These are phyloP conservation scores for Acorus calamus DNA, from an alignment of 106 monocot species.

Conservation along the genomic window DNA sequence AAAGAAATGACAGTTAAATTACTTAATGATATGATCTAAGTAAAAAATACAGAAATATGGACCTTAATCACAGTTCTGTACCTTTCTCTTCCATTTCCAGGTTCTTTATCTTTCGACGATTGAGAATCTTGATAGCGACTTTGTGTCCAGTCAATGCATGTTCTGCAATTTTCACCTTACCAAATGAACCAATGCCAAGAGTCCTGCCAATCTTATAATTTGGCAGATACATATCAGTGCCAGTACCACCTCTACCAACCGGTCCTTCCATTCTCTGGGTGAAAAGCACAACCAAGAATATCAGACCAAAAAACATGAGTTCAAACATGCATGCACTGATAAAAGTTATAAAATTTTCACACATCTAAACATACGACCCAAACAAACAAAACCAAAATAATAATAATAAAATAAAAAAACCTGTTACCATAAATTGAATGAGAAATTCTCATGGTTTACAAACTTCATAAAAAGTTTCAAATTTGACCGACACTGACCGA, in stretches of 20 bases:
- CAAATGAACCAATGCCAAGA: constrained; percentile 48
- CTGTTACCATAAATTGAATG: too few species aligned
- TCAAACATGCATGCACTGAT: too few species aligned
- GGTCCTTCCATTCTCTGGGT: constrained; percentile 8
- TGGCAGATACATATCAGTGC: constrained; percentile 22
- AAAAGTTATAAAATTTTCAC: too few species aligned
- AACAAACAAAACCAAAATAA: too few species aligned
- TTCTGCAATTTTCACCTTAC: constrained; percentile 48
- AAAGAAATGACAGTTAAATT: not conserved
- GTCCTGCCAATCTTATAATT: constrained; percentile 46
- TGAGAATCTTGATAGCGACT: constrained; percentile 24
- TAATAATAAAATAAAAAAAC: too few species aligned
- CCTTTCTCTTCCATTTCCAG: constrained; percentile 56
- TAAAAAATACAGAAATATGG: not conserved
- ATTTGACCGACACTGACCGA: too few species aligned
- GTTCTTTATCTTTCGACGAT: too few species aligned
- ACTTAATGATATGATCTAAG: not conserved
- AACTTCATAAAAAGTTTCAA: too few species aligned
- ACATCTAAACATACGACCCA: too few species aligned
- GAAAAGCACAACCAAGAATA: too few species aligned
- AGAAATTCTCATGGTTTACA: too few species aligned
- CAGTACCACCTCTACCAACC: constrained; percentile 10
- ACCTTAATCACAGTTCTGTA: constrained; percentile 5
- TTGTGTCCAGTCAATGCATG: constrained; percentile 43
- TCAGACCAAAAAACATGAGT: too few species aligned